Evolutionary conservation across 352 stramenopile species (phyloP), one percentile per base, ranked within the genome.

Genomic region (Globisporangium cederbergense): DNA sequence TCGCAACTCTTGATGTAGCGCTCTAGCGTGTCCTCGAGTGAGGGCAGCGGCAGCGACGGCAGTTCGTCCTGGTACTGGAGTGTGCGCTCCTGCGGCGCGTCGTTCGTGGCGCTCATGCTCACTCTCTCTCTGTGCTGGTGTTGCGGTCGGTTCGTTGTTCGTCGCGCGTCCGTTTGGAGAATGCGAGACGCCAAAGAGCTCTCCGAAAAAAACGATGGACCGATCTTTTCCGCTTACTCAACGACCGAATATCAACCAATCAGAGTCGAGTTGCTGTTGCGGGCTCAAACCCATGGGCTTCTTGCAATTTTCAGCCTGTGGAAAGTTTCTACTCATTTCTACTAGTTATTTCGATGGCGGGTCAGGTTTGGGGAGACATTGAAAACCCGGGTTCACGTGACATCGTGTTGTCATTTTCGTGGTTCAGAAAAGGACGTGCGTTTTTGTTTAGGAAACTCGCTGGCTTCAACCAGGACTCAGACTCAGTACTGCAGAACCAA

Each of bases 21-120:
- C 64, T 90, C 75, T 11, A 99, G 73, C 13, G 96, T 99, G 53
- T 99, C 82, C 65, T 98, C 90, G 45, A 99, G 77, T 9, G 89
- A 73, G 10, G 96, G 96, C 46, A 99, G 77, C 30, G 97, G 97
- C 51, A 99, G 83, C 57, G 84, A 64, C 56, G 97, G 96, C 34
- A 99, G 74, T 50, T 91, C 77, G 62, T 96, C 87, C 68, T 96
- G 85, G 71, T 82, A 83, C 74, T 91, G 78, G 64, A 88, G 88
- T 55, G 87, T 96, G 58, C 72, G 77, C 65, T 95, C 86, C 18
- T 65, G 28, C 5, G 58, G 50, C 50, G 54, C 47, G n/a, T 28
- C 52, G 9, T 36, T 45, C 5, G 28, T 8, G 10, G 40, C 11
- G 50, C 47, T 54, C 64, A 69, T 69, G 36, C 8, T 46, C 18